A percentile compares a stretch with the other conserved stretches of the same genome.
Conservation (phyloP, 2,329 filamentous ascomycete species). For the Rhynchosporium secalis region DNA sequence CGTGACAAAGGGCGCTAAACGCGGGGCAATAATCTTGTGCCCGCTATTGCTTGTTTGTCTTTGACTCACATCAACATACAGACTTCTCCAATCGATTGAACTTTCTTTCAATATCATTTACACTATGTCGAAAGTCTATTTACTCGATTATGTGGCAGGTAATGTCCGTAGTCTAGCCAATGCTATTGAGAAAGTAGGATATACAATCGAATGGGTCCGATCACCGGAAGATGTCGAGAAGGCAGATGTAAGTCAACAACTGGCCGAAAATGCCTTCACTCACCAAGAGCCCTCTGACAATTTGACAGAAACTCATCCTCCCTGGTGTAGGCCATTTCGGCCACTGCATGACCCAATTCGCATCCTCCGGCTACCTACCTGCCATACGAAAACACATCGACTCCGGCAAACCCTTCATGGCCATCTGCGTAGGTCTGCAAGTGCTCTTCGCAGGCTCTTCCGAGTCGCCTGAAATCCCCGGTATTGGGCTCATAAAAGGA, state of each 20-base stretch:
- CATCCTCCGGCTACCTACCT: slow-evolving; percentile 77
- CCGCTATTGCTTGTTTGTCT: neutral
- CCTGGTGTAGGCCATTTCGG: slow-evolving; percentile 98
- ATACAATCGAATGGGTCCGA: slow-evolving; percentile 87
- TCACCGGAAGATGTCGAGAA: slow-evolving; percentile 79
- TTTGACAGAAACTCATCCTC: slow-evolving; percentile 78
- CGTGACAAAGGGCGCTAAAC: slow-evolving; percentile 2
- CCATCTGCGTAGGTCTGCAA: slow-evolving; percentile 93
- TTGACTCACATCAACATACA: slow-evolving; percentile 7
- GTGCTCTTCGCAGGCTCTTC: slow-evolving; percentile 83
- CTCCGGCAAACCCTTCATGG: slow-evolving; percentile 96
- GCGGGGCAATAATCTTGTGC: neutral
- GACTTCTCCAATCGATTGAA: neutral
- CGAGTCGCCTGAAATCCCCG: slow-evolving; percentile 71
- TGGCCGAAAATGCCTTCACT: neutral
- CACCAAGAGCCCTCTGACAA: neutral
- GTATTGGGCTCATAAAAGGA: slow-evolving; percentile 73
- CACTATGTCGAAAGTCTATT: slow-evolving; percentile 72
- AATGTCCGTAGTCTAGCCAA: slow-evolving; percentile 96
- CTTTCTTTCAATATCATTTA: neutral
- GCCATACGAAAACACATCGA: slow-evolving; percentile 81
- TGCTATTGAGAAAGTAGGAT: slow-evolving; percentile 94
- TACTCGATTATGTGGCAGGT: slow-evolving; percentile 88
- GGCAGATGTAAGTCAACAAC: slow-evolving; percentile 67
- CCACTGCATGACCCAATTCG: slow-evolving; percentile 85